Percentiles rank a stretch among this genome's conserved stretches.
These are phyloP conservation scores for Fraxinus anomala DNA, from an alignment of 257 asterid species.

Conservation along the genomic window DNA sequence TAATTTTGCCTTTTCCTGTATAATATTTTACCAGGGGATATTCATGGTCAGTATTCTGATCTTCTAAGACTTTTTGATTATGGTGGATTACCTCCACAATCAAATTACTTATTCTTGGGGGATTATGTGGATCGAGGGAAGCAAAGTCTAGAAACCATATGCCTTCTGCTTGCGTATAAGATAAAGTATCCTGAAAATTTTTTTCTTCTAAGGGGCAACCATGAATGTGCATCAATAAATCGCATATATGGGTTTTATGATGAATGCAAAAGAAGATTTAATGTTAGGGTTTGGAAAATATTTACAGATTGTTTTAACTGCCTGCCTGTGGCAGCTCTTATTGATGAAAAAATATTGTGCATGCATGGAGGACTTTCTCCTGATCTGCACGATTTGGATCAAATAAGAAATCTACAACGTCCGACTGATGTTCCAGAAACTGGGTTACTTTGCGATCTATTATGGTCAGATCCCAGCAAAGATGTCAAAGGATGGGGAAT, in stretches of 20 bases:
- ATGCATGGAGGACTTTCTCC: constrained; percentile 7
- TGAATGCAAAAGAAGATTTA: constrained; percentile 1
- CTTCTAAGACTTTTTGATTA: constrained; percentile 6
- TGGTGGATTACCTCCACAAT: constrained; percentile 11
- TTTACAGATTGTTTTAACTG: constrained; percentile 4
- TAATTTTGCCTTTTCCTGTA: background rate
- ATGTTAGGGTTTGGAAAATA: background rate
- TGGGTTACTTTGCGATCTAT: background rate
- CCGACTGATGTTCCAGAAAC: background rate
- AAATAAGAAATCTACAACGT: constrained; percentile 1
- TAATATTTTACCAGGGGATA: background rate
- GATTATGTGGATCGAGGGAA: constrained; percentile 16
- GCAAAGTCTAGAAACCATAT: constrained; percentile 8
- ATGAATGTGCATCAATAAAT: constrained; percentile 1
- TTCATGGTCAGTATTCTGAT: constrained; percentile 12
- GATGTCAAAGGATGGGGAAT: constrained; percentile 6
- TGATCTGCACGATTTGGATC: background rate
- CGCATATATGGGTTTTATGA: background rate
- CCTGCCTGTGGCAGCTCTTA: constrained; percentile 3
- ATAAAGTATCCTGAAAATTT: background rate
- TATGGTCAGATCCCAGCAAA: constrained; percentile 1
- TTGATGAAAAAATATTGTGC: background rate
- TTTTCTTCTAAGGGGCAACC: constrained; percentile 2
- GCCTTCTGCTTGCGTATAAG: constrained; percentile 1
- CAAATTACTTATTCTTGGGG: constrained; percentile 9